phyloP scores from a whole-genome alignment of 139 green algal genomes.

The Chloropicon primus region DNA sequence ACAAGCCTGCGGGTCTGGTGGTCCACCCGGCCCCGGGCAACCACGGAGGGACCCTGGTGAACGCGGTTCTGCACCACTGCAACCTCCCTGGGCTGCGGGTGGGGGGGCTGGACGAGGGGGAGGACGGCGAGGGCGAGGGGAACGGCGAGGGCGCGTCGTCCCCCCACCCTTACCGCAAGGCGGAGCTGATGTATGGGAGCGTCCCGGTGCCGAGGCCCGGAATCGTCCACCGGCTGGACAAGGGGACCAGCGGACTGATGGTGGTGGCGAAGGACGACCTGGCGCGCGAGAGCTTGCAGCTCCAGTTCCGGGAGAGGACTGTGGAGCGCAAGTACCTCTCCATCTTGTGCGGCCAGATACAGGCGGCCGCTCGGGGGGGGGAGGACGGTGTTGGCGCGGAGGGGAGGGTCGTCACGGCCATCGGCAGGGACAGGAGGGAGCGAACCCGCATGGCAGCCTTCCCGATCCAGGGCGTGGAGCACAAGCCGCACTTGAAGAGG shows the following conservation, averaged over 20 bases:
- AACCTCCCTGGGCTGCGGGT: slow-evolving; percentile 27
- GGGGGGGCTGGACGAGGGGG: background rate
- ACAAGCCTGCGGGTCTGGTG: slow-evolving; percentile 90
- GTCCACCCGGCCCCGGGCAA: slow-evolving; percentile 51
- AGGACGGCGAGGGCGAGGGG: background rate
- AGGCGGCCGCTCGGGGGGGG: slow-evolving; percentile 20
- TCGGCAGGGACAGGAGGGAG: slow-evolving; percentile 49
- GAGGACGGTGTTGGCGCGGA: slow-evolving; percentile 21
- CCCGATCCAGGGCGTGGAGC: background rate
- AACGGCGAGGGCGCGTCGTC: no score
- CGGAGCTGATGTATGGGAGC: background rate
- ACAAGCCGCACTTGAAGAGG: slow-evolving; percentile 5
- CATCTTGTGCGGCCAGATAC: slow-evolving; percentile 25
- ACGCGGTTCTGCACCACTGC: slow-evolving; percentile 87
- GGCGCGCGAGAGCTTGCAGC: slow-evolving; percentile 23
- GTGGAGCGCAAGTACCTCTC: slow-evolving; percentile 47
- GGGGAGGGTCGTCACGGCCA: slow-evolving; percentile 52
- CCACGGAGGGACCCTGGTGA: slow-evolving; percentile 75
- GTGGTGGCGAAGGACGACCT: slow-evolving; percentile 77
- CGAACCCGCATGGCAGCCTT: slow-evolving; percentile 31
- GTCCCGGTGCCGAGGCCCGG: slow-evolving; percentile 55
- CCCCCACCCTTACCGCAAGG: no score
- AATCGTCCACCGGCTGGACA: slow-evolving; percentile 96
- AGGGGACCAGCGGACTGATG: slow-evolving; percentile 78
- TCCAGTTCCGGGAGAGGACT: slow-evolving; percentile 65